Conservation (phyloP, 768 basidiomycete species). For the Suillus plorans region DNA sequence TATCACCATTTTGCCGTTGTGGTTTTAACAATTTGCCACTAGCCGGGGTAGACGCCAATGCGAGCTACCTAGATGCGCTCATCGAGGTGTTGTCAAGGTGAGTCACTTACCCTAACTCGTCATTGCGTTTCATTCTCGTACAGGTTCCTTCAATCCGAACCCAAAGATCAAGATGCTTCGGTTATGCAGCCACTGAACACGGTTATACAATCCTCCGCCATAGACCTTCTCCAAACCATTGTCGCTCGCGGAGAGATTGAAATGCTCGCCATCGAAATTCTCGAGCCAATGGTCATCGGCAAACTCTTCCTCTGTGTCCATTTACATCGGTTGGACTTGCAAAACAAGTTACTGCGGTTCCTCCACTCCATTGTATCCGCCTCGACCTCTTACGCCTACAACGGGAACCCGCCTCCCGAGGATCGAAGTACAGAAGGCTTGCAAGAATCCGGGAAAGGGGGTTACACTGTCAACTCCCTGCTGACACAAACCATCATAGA, state of each 20-base stretch:
- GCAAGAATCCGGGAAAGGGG: conserved; percentile 26
- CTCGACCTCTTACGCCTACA: conserved; percentile 39
- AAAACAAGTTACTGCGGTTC: conserved; percentile 91
- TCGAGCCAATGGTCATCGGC: conserved; percentile 70
- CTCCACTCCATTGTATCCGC: conserved; percentile 83
- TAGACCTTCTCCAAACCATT: conserved; percentile 83
- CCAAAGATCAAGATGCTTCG: conserved; percentile 43
- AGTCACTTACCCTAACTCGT: conserved; percentile 16
- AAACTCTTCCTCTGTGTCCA: conserved; percentile 80
- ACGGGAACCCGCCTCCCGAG: conserved; percentile 31
- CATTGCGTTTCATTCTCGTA: background rate
- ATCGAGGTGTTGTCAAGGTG: conserved; percentile 75
- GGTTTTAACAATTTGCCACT: conserved; percentile 13
- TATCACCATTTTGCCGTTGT: background rate
- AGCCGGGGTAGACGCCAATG: conserved; percentile 49
- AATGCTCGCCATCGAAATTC: conserved; percentile 49
- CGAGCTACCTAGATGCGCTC: conserved; percentile 75
- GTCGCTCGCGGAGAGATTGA: conserved; percentile 83
- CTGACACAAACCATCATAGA: conserved; percentile 79
- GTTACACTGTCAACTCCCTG: conserved; percentile 65
- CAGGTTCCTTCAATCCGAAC: conserved; percentile 81
- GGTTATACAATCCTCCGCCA: conserved; percentile 66
- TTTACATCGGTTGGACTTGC: conserved; percentile 69
- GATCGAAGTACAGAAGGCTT: conserved; percentile 34
- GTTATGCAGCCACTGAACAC: conserved; percentile 64